Percentiles rank a stretch among this genome's conserved stretches.
These are phyloP conservation scores for Talaromyces sp. DNA, from an alignment of 2,329 filamentous ascomycete species.

Conservation along the genomic window DNA sequence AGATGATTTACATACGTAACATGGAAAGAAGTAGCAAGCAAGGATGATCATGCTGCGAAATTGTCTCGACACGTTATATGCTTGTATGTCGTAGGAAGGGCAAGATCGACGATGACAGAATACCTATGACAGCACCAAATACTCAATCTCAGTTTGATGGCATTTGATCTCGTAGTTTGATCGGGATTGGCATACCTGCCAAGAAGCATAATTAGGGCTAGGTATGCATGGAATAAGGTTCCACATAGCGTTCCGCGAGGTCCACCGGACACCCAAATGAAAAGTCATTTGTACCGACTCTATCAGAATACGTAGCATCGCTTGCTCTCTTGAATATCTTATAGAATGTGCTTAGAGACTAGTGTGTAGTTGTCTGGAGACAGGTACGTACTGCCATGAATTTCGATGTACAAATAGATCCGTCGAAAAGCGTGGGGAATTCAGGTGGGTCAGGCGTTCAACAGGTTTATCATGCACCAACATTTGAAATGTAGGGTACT, in stretches of 20 bases:
- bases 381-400: neutral
- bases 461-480: neutral
- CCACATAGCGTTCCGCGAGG: neutral
- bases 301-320: neutral
- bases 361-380: neutral
- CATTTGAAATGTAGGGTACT: neutral
- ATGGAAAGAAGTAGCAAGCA: too few species aligned
- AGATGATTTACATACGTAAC: too few species aligned
- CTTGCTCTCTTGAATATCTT: neutral
- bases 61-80: too few species aligned
- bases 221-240: neutral
- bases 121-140: neutral
- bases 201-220: constrained; percentile 2
- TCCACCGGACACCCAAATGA: neutral
- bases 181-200: neutral
- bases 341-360: neutral
- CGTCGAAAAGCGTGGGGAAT: neutral
- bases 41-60: too few species aligned
- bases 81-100: too few species aligned
- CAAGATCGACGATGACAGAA: neutral
- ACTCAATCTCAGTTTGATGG: neutral
- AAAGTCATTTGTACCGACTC: neutral
- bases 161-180: neutral
- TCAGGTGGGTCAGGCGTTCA: neutral
- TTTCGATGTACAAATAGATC: neutral